Conservation (phyloP, 129 eudicot species). For the Arctium minus region DNA sequence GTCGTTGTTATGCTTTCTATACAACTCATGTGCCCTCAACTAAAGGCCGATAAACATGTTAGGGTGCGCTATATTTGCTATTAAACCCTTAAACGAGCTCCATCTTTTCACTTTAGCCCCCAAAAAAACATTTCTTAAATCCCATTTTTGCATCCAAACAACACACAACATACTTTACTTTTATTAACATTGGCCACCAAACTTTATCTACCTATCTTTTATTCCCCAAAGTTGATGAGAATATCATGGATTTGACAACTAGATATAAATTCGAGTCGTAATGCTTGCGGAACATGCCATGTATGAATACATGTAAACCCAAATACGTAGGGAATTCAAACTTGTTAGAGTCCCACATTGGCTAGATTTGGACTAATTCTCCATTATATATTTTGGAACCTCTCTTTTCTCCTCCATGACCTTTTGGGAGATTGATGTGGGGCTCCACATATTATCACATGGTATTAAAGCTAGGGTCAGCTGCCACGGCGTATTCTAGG, state of each 20-base stretch:
- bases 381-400: too few relatives aligned
- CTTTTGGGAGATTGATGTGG: too few relatives aligned
- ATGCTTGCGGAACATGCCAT: neutral
- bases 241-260: neutral
- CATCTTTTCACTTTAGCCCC: neutral
- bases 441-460: too few relatives aligned
- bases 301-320: neutral
- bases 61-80: neutral
- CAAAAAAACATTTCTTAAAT: neutral
- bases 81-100: neutral
- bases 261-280: neutral
- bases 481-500: too few relatives aligned
- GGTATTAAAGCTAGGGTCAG: too few relatives aligned
- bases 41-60: neutral
- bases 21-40: neutral
- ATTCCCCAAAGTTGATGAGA: neutral
- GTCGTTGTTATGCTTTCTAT: neutral
- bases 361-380: too few relatives aligned
- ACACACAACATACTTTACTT: neutral
- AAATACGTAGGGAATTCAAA: neutral
- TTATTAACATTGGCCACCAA: neutral
- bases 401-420: too few relatives aligned
- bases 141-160: neutral
- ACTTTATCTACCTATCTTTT: neutral
- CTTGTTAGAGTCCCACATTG: too few relatives aligned